phyloP scores from a whole-genome alignment of 352 stramenopile species.

The Phytophthora sp. region DNA sequence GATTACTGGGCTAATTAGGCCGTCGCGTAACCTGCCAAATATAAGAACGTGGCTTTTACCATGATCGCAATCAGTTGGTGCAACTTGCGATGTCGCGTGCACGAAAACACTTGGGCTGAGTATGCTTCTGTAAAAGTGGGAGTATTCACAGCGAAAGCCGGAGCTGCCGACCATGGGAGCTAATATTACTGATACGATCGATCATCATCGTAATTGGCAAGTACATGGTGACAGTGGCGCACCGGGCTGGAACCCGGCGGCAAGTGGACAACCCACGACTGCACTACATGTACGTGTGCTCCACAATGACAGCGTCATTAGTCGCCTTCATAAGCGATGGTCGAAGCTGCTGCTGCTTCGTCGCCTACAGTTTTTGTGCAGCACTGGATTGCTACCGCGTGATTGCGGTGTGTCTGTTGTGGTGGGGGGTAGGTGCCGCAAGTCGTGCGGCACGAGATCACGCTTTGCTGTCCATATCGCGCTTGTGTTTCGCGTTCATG shows the following conservation, averaged over 20 bases:
- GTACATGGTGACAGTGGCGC: not conserved
- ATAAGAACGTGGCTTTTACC: conserved; percentile 16
- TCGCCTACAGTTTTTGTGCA: no score
- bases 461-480: no score
- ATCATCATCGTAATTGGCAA: conserved; percentile 25
- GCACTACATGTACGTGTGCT: no score
- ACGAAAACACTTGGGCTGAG: not conserved
- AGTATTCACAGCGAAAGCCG: conserved; percentile 18
- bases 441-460: no score
- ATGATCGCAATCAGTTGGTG: conserved; percentile 12
- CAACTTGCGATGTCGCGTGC: conserved; percentile 15
- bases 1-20: conserved; percentile 6
- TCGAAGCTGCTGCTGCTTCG: no score
- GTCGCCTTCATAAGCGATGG: not conserved
- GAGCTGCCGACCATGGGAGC: conserved; percentile 9
- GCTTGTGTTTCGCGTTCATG: no score
- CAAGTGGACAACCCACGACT: no score
- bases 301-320: no score
- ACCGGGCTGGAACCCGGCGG: no score
- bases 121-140: conserved; percentile 21
- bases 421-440: no score
- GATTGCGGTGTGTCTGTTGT: no score
- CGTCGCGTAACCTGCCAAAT: conserved; percentile 11
- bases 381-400: no score
- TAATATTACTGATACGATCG: conserved; percentile 31